These are phyloP conservation scores for Daedaleopsis nitida DNA, from an alignment of 768 basidiomycete species.

Conservation along the genomic window DNA sequence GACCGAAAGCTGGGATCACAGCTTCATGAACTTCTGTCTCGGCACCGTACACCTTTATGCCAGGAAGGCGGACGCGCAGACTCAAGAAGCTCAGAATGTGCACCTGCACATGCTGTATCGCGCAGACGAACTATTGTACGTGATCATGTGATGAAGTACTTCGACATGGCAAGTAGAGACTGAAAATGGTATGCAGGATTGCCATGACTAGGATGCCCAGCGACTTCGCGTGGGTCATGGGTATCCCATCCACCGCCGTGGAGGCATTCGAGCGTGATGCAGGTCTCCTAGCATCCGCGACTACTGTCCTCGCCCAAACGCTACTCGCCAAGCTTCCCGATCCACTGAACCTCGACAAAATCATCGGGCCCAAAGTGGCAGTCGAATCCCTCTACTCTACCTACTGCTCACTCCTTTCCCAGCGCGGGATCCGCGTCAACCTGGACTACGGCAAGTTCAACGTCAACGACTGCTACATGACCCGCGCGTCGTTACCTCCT, in stretches of 20 bases:
- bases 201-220: neutral
- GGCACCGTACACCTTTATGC: neutral
- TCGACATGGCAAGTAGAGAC: neutral
- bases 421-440: constrained; percentile 1
- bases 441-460: neutral
- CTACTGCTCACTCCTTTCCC: constrained; percentile 4
- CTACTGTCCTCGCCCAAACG: neutral
- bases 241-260: neutral
- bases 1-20: neutral
- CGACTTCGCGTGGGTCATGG: neutral
- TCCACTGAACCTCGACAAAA: neutral
- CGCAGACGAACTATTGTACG: neutral
- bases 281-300: neutral
- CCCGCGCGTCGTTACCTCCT: constrained; percentile 12
- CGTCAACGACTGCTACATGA: constrained; percentile 9
- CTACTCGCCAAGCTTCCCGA: neutral
- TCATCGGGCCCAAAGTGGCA: constrained; percentile 1
- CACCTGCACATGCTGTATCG: neutral
- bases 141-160: neutral
- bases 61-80: neutral
- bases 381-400: constrained; percentile 12
- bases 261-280: neutral
- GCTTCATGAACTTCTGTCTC: constrained; percentile 7
- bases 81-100: neutral
- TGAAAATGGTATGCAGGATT: neutral